phyloP scores from a whole-genome alignment of 1,284 basidiomycete genomes.

The Puccinia triticina region DNA sequence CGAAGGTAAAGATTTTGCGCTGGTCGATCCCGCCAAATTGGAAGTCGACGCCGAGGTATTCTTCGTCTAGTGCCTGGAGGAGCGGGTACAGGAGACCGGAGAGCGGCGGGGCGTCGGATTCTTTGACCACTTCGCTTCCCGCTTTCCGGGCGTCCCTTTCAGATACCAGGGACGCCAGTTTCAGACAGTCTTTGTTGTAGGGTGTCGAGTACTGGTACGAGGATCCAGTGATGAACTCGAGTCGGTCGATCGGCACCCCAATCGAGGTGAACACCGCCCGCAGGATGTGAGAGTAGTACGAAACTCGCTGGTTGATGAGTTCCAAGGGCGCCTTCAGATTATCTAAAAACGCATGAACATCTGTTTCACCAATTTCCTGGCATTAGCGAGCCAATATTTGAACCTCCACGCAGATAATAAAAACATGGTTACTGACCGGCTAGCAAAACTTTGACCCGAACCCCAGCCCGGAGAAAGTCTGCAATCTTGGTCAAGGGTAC shows the following conservation, averaged over 20 bases:
- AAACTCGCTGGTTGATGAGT: constrained; percentile 82
- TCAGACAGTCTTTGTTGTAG: constrained; percentile 95
- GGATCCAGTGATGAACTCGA: constrained; percentile 84
- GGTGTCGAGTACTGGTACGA: constrained; percentile 87
- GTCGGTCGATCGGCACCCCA: constrained; percentile 82
- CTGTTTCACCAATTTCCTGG: constrained; percentile 62
- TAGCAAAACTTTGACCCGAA: constrained; percentile 84
- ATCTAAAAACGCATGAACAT: constrained; percentile 96
- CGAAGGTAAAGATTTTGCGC: constrained; percentile 99
- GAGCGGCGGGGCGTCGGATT: constrained; percentile 86
- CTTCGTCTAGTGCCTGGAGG: constrained; percentile 93
- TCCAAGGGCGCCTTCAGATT: constrained; percentile 97
- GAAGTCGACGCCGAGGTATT: constrained; percentile 94
- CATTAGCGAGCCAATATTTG: neutral
- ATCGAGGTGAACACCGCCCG: constrained; percentile 81
- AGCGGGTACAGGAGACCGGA: constrained; percentile 94
- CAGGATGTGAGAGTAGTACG: constrained; percentile 85
- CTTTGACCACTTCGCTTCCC: constrained; percentile 99
- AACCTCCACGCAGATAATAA: neutral
- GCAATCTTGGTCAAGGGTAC: constrained; percentile 94
- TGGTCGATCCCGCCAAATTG: constrained; percentile 99
- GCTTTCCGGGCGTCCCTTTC: constrained; percentile 98
- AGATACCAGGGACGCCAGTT: constrained; percentile 81
- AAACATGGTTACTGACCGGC: constrained; percentile 68
- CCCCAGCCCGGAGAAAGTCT: constrained; percentile 89